Evolutionary conservation across 176 grass and related monocot species (phyloP).

Genomic region (Chrysopogon serrulatus): DNA sequence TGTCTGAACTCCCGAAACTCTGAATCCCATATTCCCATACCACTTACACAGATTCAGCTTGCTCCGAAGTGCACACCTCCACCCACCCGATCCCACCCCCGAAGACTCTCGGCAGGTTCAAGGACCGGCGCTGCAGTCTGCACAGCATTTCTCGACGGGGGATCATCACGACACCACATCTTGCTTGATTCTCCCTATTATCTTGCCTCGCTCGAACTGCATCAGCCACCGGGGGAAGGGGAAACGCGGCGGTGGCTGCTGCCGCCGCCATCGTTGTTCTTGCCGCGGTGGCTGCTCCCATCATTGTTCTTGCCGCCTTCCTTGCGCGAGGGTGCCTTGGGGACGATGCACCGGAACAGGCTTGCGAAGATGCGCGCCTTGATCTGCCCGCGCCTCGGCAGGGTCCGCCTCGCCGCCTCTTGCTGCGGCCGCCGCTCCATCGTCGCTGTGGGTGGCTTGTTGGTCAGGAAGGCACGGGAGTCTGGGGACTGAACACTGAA

Average conservation of each 20-base stretch:
- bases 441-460: background rate
- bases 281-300: background rate
- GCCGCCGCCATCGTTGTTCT: background rate
- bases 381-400: slow-evolving; percentile 58
- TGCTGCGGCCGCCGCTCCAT: slow-evolving; percentile 32
- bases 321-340: background rate
- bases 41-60: background rate
- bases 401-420: slow-evolving; percentile 9
- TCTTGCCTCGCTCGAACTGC: background rate
- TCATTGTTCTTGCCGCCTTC: slow-evolving; percentile 10
- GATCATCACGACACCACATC: background rate
- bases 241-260: slow-evolving; percentile 4
- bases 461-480: background rate
- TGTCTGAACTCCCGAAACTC: background rate
- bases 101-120: background rate
- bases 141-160: background rate
- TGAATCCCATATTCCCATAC: background rate
- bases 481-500: background rate
- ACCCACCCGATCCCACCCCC: background rate
- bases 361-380: slow-evolving; percentile 44
- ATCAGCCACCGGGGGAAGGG: slow-evolving; percentile 33
- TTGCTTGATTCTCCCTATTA: background rate
- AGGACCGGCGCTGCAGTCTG: background rate
- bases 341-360: slow-evolving; percentile 25
- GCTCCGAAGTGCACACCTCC: background rate